These are phyloP conservation scores for Truncatella angustata DNA, from an alignment of 2,329 filamentous ascomycete species.

Conservation along the genomic window DNA sequence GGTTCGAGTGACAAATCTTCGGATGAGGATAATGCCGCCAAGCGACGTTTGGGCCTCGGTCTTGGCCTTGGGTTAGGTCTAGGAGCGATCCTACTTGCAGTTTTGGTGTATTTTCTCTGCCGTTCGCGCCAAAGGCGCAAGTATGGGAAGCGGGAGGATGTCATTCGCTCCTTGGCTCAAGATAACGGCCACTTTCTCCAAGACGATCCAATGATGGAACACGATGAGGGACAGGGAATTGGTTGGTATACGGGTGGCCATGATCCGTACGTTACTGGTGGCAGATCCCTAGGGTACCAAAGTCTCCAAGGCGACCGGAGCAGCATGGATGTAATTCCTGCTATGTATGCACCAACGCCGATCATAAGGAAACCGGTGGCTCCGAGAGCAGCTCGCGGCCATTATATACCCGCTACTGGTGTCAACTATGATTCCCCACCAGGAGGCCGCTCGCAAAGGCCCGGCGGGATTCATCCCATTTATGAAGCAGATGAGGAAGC, in stretches of 20 bases:
- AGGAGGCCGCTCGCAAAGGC: slow-evolving; percentile 17
- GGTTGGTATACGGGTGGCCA: slow-evolving; percentile 46
- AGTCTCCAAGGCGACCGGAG: slow-evolving; percentile 36
- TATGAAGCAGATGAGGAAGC: slow-evolving; percentile 54
- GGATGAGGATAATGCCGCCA: slow-evolving; percentile 12
- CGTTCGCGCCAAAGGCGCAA: slow-evolving; percentile 40
- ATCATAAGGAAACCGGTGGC: slow-evolving; percentile 24
- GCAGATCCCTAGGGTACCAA: slow-evolving; percentile 49
- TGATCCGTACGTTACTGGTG: slow-evolving; percentile 39
- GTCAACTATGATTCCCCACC: slow-evolving; percentile 25
- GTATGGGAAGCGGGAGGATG: slow-evolving; percentile 39
- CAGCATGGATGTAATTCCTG: slow-evolving; percentile 21
- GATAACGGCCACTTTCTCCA: slow-evolving; percentile 46
- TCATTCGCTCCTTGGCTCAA: slow-evolving; percentile 48
- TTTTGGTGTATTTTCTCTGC: slow-evolving; percentile 48
- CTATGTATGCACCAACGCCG: slow-evolving; percentile 25
- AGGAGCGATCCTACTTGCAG: slow-evolving; percentile 44
- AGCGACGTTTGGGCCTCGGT: slow-evolving; percentile 57
- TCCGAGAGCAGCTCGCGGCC: slow-evolving; percentile 30
- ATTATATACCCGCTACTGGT: slow-evolving; percentile 33
- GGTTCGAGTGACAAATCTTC: slow-evolving; percentile 16
- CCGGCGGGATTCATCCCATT: slow-evolving; percentile 55
- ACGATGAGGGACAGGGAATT: slow-evolving; percentile 29
- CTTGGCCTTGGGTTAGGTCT: slow-evolving; percentile 65
- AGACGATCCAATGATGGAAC: slow-evolving; percentile 47